Base-by-base conservation (phyloP, 352 stramenopile species). In the Bremia lactucae region DNA sequence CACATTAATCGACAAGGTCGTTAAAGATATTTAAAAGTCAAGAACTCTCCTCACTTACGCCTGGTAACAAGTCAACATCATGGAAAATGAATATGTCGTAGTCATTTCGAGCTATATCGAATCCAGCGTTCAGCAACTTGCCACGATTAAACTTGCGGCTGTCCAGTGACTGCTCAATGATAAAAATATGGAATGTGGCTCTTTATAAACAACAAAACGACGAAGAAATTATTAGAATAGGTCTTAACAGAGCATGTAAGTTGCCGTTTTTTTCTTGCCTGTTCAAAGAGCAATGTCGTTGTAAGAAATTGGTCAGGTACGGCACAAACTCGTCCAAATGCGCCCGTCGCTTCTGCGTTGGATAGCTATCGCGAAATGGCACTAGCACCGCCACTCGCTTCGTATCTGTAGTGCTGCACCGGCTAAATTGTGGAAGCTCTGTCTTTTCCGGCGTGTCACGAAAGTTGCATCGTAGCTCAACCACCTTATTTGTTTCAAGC, bases 91-190 rank as follows among this genome's bases (percentile, higher is more conserved):
- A 97, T 9, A 75, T 50, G 38, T 82, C 70, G 48, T 73, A 90
- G 38, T 82, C 73, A 37, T 95, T 70, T 24, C 55, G 55, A 7
- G 91, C 81, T 35, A 95, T 71, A 55, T 96, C 77, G 59, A 96
- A 97, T 28, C 94, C 94, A 49, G 96, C 93, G 57, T 98, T 98
- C 8, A 98, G 70, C 18, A 98, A 64, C 62, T 98, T 97, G 16
- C 94, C 94, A 26, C 93, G 78, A 61, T 98, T 98, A 72, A 98
- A 98, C 72, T 97, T 98, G 11, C 86, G 71, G 5, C 71, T 62
- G 55, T 97, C 93, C 26, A 93, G 34, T 5, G 77, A 94, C 60
- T 98, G 93, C 65, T 98, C 92, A 6, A 98, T 48, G 40, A 98
- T 89, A 62, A 96, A 96, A 21, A 98, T 76, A 51, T 96, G 89